Percentiles rank a stretch among this genome's conserved stretches.
Conservation (phyloP, 2,329 filamentous ascomycete species). For the Cladobotryum protrusum region DNA sequence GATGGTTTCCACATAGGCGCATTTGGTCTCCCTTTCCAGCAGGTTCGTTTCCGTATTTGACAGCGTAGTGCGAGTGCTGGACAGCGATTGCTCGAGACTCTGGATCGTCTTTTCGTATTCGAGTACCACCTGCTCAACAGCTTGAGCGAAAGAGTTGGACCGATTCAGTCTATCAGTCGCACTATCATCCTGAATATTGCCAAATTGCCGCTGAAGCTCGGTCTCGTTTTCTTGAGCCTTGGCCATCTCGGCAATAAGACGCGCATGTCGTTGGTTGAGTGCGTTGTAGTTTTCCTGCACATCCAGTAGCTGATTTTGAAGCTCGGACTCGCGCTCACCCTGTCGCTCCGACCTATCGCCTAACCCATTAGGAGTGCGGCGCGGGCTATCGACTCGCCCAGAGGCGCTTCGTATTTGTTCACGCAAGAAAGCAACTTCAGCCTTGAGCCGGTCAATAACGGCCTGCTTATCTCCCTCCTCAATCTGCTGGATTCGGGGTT, state of each 20-base stretch:
- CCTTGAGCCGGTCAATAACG: slow-evolving; percentile 85
- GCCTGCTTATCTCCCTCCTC: slow-evolving; percentile 94
- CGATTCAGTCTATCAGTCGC: slow-evolving; percentile 85
- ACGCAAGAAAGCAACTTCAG: slow-evolving; percentile 86
- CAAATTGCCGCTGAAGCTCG: slow-evolving; percentile 50
- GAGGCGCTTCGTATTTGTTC: slow-evolving; percentile 90
- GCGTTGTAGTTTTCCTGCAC: slow-evolving; percentile 91
- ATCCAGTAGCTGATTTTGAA: slow-evolving; percentile 91
- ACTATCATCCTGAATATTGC: slow-evolving; percentile 61
- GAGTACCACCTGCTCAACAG: slow-evolving; percentile 90
- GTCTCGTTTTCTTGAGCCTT: slow-evolving; percentile 69
- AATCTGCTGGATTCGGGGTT: slow-evolving; percentile 88
- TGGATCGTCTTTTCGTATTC: slow-evolving; percentile 99
- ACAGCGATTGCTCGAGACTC: slow-evolving; percentile 82
- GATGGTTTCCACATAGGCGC: slow-evolving; percentile 87
- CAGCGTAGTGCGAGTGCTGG: slow-evolving; percentile 77
- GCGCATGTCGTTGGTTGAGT: slow-evolving; percentile 88
- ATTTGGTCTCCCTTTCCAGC: slow-evolving; percentile 88
- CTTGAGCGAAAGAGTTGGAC: slow-evolving; percentile 92
- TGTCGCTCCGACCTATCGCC: slow-evolving; percentile 71
- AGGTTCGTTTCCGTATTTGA: slow-evolving; percentile 79
- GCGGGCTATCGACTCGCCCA: slow-evolving; percentile 47
- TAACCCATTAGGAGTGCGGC: slow-evolving; percentile 46
- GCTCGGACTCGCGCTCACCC: slow-evolving; percentile 77
- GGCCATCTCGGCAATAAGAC: slow-evolving; percentile 87